Evolutionary conservation across 805 yeast genomes (phyloP).

Genomic region (Hagleromyces aurorensis): DNA sequence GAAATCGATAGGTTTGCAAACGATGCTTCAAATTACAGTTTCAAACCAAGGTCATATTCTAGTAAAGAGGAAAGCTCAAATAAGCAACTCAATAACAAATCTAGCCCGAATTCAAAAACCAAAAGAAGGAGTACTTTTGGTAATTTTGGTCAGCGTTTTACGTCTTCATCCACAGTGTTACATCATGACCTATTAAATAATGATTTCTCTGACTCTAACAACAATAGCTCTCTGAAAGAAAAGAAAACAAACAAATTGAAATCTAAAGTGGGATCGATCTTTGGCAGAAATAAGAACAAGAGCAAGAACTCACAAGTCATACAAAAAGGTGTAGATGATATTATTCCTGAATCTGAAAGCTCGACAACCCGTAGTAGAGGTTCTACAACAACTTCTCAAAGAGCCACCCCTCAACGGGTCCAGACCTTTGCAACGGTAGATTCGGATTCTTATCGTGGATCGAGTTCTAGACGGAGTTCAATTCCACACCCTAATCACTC

Average conservation of each 20-base stretch:
- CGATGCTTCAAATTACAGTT: constrained; percentile 29
- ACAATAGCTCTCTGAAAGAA: constrained; percentile 24
- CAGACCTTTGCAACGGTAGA: constrained; percentile 5
- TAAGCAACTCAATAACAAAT: constrained; percentile 1
- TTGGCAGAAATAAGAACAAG: constrained; percentile 52
- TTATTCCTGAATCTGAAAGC: constrained; percentile 8
- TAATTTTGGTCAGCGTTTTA: constrained; percentile 20
- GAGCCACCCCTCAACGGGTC: constrained; percentile 10
- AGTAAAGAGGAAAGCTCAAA: constrained; percentile 2
- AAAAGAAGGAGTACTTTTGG: constrained; percentile 25
- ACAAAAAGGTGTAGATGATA: constrained; percentile 6
- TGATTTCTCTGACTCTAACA: constrained; percentile 26
- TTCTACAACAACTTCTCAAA: too few relatives aligned
- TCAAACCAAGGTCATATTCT: too few relatives aligned
- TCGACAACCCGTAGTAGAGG: too few relatives aligned
- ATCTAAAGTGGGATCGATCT: constrained; percentile 69
- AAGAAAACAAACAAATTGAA: constrained; percentile 36
- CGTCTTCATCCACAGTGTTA: constrained; percentile 25
- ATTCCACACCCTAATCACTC: too few relatives aligned
- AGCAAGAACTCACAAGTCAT: constrained; percentile 17
- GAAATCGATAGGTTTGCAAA: constrained; percentile 52
- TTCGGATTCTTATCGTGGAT: constrained; percentile 4
- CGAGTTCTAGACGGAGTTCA: too few relatives aligned
- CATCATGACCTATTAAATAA: constrained; percentile 28
- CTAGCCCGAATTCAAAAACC: constrained; percentile 9